These are phyloP conservation scores for Ceratocystis cacaofunesta DNA, from an alignment of 2,329 filamentous ascomycete species.

Conservation along the genomic window DNA sequence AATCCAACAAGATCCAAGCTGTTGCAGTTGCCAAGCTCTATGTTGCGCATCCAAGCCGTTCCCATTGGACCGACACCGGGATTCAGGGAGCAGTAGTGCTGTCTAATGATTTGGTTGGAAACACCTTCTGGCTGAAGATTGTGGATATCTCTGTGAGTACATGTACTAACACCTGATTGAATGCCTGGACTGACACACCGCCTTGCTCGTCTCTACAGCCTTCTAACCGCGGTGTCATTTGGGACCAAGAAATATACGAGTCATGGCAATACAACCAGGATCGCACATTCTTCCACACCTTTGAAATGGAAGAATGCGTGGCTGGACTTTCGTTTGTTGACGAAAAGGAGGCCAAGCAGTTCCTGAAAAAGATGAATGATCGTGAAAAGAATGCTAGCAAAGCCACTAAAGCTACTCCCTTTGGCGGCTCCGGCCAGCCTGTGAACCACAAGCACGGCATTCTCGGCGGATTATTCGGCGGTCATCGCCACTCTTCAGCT, in stretches of 20 bases:
- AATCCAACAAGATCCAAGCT: conserved; percentile 92
- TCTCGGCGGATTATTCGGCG: conserved; percentile 46
- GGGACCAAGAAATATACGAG: conserved; percentile 97
- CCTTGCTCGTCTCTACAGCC: conserved; percentile 34
- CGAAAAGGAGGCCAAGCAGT: conserved; percentile 93
- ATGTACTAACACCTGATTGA: neutral
- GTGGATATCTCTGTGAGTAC: conserved; percentile 79
- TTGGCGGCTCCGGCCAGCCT: conserved; percentile 38
- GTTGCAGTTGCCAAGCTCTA: conserved; percentile 89
- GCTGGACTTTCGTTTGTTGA: conserved; percentile 86
- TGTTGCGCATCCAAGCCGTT: conserved; percentile 72
- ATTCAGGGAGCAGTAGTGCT: conserved; percentile 84
- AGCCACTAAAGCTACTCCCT: conserved; percentile 64
- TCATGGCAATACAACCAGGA: conserved; percentile 92
- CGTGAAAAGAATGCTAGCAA: conserved; percentile 91
- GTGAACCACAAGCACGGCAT: conserved; percentile 28
- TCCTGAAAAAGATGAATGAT: conserved; percentile 95
- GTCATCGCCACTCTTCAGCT: conserved; percentile 45
- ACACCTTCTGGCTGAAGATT: conserved; percentile 95
- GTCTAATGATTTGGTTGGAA: conserved; percentile 83
- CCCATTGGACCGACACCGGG: conserved; percentile 86
- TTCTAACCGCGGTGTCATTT: conserved; percentile 70
- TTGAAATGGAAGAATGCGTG: conserved; percentile 84
- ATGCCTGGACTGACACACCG: conserved; percentile 9
- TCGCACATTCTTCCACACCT: conserved; percentile 92